Percentiles rank a stretch among this genome's conserved stretches.
Evolutionary conservation across 106 monocot species (phyloP).

Genomic region (Amphibolis antarctica): DNA sequence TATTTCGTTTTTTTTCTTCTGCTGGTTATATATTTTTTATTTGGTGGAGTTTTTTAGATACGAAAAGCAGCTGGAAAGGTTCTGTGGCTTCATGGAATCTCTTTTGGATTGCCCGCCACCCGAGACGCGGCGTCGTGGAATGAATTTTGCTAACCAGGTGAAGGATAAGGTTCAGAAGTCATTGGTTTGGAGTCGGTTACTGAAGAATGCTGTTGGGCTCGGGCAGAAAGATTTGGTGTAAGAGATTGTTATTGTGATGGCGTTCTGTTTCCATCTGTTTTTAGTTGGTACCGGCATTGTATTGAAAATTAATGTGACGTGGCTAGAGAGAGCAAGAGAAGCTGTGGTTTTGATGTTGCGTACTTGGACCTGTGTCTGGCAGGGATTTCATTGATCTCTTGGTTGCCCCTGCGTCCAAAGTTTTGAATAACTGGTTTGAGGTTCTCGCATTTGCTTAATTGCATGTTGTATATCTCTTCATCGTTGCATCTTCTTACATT

Average conservation of each 20-base stretch:
- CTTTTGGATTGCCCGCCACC: constrained; percentile 20
- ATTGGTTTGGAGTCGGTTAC: constrained; percentile 13
- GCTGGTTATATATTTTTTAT: background rate
- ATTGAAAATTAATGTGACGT: background rate
- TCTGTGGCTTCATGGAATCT: constrained; percentile 19
- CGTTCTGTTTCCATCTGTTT: background rate
- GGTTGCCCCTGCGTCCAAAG: constrained; percentile 22
- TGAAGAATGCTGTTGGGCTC: constrained; percentile 7
- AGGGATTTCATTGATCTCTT: constrained; percentile 27
- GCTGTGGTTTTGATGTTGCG: no score
- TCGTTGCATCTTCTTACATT: no score
- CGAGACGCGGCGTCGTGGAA: constrained; percentile 2
- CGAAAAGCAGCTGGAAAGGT: constrained; percentile 23
- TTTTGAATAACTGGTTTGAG: constrained; percentile 31
- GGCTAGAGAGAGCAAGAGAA: background rate
- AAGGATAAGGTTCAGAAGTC: constrained; percentile 17
- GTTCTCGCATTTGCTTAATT: constrained; percentile 1
- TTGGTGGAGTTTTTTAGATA: constrained; percentile 9
- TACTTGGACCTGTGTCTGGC: background rate
- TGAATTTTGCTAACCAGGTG: background rate
- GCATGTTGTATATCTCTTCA: background rate
- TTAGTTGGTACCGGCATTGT: background rate
- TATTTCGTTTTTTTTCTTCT: no score
- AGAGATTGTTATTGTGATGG: constrained; percentile 3
- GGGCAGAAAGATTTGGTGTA: constrained; percentile 25